phyloP scores from a whole-genome alignment of 2,329 filamentous ascomycete genomes.

The Aspergillus texensis region DNA sequence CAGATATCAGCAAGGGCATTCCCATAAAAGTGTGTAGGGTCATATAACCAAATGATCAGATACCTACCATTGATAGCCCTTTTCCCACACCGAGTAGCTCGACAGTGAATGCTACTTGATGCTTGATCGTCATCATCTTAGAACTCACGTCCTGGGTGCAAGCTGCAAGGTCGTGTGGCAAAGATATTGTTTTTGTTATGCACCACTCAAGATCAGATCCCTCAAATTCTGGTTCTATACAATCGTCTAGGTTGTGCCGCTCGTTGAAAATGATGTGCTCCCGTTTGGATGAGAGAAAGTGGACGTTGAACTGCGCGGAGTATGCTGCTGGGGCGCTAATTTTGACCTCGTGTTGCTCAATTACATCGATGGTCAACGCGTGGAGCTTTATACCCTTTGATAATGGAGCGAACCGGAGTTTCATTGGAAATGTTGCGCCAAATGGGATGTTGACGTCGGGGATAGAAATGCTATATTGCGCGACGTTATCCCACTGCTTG shows the following conservation, averaged over 20 bases:
- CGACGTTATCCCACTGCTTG: constrained; percentile 10
- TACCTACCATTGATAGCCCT: neutral
- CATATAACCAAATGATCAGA: too few relatives aligned
- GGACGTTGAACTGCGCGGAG: constrained; percentile 14
- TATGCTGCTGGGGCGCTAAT: constrained; percentile 22
- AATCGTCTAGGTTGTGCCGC: neutral
- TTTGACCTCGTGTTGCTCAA: constrained; percentile 21
- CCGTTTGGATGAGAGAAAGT: constrained; percentile 15
- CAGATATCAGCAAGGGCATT: neutral
- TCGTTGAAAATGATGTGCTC: constrained; percentile 13
- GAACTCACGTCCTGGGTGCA: neutral
- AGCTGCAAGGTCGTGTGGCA: neutral
- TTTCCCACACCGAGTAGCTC: neutral
- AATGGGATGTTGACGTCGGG: constrained; percentile 21
- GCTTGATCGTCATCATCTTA: neutral
- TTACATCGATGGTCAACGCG: constrained; percentile 13
- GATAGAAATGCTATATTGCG: constrained; percentile 24
- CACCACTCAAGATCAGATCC: neutral
- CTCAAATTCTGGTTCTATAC: neutral
- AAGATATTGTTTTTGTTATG: neutral
- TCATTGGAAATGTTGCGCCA: constrained; percentile 22
- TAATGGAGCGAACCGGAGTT: constrained; percentile 22
- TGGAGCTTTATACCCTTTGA: constrained; percentile 13
- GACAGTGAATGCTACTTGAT: neutral
- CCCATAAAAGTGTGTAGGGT: neutral